Conservation (phyloP, 2,329 filamentous ascomycete genomes). For the Keithomyces neogunnii region DNA sequence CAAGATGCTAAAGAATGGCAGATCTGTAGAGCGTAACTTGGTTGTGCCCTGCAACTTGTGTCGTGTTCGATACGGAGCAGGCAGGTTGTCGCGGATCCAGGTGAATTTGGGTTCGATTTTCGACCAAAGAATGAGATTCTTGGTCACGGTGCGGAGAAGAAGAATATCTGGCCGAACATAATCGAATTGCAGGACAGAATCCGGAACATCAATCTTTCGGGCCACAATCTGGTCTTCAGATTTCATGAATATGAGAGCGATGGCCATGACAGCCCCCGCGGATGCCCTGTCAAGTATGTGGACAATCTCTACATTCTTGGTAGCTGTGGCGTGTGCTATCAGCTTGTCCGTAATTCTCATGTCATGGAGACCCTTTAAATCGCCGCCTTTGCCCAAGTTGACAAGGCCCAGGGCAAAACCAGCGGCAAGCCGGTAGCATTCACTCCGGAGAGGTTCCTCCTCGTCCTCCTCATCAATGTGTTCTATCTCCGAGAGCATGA, state of each 20-base stretch:
- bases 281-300: constrained; percentile 90
- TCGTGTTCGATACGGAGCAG: constrained; percentile 55
- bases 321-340: constrained; percentile 74
- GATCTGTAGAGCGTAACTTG: constrained; percentile 67
- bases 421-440: constrained; percentile 92
- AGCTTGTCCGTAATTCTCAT: constrained; percentile 89
- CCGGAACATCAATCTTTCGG: constrained; percentile 85
- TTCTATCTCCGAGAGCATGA: constrained; percentile 97
- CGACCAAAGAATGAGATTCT: constrained; percentile 90
- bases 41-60: constrained; percentile 51
- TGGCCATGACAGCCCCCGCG: constrained; percentile 83
- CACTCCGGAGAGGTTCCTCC: constrained; percentile 77
- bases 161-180: constrained; percentile 92
- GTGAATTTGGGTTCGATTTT: constrained; percentile 61
- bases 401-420: constrained; percentile 91
- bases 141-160: constrained; percentile 78
- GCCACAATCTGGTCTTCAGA: constrained; percentile 82
- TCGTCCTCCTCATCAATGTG: constrained; percentile 73
- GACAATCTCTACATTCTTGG: constrained; percentile 84
- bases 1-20: constrained; percentile 88
- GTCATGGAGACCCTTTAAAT: constrained; percentile 82
- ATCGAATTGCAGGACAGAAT: constrained; percentile 85
- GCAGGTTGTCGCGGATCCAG: constrained; percentile 73
- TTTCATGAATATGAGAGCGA: constrained; percentile 94
- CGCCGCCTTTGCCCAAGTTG: constrained; percentile 84